Percentiles rank a stretch among this genome's conserved stretches.
phyloP scores from a whole-genome alignment of 192 early-diverging fungal species.

The Coemansia sp. region DNA sequence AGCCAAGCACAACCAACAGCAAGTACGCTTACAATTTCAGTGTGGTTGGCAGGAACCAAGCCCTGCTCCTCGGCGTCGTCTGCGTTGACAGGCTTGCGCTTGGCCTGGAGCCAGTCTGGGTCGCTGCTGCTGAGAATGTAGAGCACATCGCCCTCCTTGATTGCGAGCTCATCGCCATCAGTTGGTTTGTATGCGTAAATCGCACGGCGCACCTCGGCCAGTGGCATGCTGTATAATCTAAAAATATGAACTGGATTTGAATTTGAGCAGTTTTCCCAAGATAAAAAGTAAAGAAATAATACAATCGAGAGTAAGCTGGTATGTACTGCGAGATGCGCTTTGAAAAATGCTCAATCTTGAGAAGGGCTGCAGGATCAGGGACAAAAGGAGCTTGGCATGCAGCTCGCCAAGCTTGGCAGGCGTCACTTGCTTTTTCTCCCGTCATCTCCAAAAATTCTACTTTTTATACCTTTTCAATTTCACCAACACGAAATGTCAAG shows the following conservation, averaged over 20 bases:
- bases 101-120: constrained; percentile 89
- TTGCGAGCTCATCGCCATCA: constrained; percentile 78
- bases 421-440: not conserved
- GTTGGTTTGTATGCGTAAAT: constrained; percentile 87
- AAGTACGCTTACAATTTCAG: constrained; percentile 57
- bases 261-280: too few relatives aligned
- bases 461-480: not conserved
- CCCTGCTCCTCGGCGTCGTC: constrained; percentile 60
- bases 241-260: too few relatives aligned
- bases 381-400: not conserved
- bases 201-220: constrained; percentile 64
- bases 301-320: not conserved
- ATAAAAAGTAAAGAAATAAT: not conserved
- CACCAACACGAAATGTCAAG: constrained; percentile 43
- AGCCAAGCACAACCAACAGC: too few relatives aligned
- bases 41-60: constrained; percentile 86
- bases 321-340: not conserved
- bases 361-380: not conserved
- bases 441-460: not conserved
- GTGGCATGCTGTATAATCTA: constrained; percentile 30
- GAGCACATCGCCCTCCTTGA: constrained; percentile 84
- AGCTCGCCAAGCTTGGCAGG: not conserved
- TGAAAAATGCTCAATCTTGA: not conserved
- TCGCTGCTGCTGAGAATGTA: constrained; percentile 85
- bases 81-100: constrained; percentile 57